These are phyloP conservation scores for Boletus reticuloceps DNA, from an alignment of 768 basidiomycete genomes.

Conservation along the genomic window DNA sequence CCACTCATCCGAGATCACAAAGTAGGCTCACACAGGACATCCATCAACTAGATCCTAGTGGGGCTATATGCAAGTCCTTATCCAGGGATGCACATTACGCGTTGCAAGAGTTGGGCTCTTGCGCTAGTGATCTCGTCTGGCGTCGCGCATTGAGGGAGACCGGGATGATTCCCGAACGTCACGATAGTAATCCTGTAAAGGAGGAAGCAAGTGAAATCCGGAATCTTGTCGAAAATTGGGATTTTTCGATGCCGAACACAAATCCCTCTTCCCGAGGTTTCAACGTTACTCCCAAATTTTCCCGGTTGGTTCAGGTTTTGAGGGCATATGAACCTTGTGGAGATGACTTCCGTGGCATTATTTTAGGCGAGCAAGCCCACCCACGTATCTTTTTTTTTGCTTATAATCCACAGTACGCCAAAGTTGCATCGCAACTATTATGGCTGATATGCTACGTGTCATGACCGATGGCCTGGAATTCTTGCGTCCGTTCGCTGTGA, in stretches of 20 bases:
- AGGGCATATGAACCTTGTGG: conserved; percentile 52
- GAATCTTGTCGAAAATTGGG: conserved; percentile 55
- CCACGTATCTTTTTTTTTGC: conserved; percentile 32
- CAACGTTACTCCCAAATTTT: conserved; percentile 70
- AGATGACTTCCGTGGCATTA: conserved; percentile 60
- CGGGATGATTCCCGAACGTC: conserved; percentile 30
- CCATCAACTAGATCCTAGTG: conserved; percentile 41
- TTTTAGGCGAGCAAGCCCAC: conserved; percentile 52
- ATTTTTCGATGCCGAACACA: conserved; percentile 61
- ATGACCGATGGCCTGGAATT: conserved; percentile 50
- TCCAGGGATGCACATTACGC: conserved; percentile 48
- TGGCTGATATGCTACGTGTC: conserved; percentile 57
- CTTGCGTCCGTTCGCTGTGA: conserved; percentile 52
- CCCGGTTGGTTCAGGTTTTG: conserved; percentile 57
- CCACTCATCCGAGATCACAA: conserved; percentile 31
- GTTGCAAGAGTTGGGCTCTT: conserved; percentile 57
- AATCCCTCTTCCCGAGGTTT: conserved; percentile 54
- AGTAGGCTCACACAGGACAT: conserved; percentile 48
- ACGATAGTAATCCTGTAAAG: conserved; percentile 32
- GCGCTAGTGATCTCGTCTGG: conserved; percentile 72
- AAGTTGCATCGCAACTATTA: conserved; percentile 50
- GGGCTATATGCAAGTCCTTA: conserved; percentile 37
- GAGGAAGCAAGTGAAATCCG: conserved; percentile 28
- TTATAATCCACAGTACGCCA: conserved; percentile 46
- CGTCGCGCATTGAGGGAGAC: conserved; percentile 46